Conservation (phyloP, 805 yeast genomes). For the Monosporozyma yasuniensis region DNA sequence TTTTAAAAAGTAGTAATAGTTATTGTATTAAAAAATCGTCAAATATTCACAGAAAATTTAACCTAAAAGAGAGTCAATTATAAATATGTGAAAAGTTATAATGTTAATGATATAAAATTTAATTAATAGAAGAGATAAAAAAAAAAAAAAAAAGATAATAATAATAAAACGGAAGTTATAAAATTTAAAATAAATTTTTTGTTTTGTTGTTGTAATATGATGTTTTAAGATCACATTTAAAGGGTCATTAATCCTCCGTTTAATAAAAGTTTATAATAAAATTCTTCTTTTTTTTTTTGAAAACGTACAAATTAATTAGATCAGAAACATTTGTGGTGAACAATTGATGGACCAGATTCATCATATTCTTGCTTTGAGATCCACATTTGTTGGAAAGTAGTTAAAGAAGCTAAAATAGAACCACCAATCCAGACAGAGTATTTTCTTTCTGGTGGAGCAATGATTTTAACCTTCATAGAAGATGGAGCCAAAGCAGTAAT, state of each 20-base stretch:
- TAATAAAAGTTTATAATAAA: too few species aligned
- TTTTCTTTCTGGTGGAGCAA: conserved; percentile 99
- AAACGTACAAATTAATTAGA: not conserved
- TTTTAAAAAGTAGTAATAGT: not conserved
- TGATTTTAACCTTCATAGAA: conserved; percentile 98
- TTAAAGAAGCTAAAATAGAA: conserved; percentile 95
- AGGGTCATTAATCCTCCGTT: too few species aligned
- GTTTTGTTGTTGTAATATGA: too few species aligned
- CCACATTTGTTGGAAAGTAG: conserved; percentile 99
- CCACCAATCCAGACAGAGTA: conserved; percentile 99
- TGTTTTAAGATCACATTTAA: too few species aligned
- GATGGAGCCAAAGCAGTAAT: conserved; percentile 99
- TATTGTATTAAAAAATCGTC: not conserved
- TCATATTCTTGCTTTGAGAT: conserved; percentile 99
- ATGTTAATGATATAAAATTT: not conserved
- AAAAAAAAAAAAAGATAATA: not conserved
- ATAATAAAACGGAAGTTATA: not conserved
- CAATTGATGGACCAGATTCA: conserved; percentile 99
- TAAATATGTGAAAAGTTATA: not conserved
- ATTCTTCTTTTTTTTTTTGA: too few species aligned
- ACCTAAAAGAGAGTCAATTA: not conserved
- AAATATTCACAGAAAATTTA: not conserved
- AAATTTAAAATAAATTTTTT: too few species aligned
- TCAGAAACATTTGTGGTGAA: conserved; percentile 48
- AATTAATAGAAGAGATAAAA: not conserved